Base-by-base conservation (phyloP, 2,329 filamentous ascomycete genomes). In the Fusarium illudens region DNA sequence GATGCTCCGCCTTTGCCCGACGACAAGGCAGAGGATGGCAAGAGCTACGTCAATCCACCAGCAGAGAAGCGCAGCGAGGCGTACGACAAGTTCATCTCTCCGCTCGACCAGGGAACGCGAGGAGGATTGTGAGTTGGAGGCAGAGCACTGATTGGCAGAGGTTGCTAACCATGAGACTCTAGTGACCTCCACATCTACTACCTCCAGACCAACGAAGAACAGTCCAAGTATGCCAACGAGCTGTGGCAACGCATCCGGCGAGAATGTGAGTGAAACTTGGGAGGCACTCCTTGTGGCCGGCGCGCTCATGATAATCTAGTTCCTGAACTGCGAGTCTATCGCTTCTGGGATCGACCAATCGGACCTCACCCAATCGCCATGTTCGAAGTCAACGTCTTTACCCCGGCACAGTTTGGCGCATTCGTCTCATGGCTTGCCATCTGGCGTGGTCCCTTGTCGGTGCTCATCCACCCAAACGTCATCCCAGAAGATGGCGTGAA, bases 301-400 rank as follows among this genome's bases (percentile, higher is more conserved):
- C 11, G 44, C 27, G 17, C 44, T 65, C 8, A 49, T 10, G 8
- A 10, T 30, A 39, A 52, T 17, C 2, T 25, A 94, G 92, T 97
- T 74, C 93, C 94, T 9, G 94, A 97, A 76, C 83, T 97, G 17
- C 87, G 93, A 56, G 90, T 96, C 71, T 97, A 97, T 77, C 83
- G 79, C 13, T 82, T 97, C 68, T 96, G 88, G 86, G 90, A 96
- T 68, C 79, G 81, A 13, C 93, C 94, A 0, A 79, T 97, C 27
- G 94, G 94, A 0, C 94, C 94, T 1, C 94, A 97, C 77, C 90
- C 91, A 0, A 79, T 93, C 1, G 91, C 89, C 54, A 97, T 97
- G 93, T 97, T 97, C 73, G 94, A 97, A 79, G 93, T 97, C 46
- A 96, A 96, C 71, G 46, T 97, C 19, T 93, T 95, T 77, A 93